phyloP scores from a whole-genome alignment of 495 filamentous ascomycete genomes.

The Cercophora newfieldiana region DNA sequence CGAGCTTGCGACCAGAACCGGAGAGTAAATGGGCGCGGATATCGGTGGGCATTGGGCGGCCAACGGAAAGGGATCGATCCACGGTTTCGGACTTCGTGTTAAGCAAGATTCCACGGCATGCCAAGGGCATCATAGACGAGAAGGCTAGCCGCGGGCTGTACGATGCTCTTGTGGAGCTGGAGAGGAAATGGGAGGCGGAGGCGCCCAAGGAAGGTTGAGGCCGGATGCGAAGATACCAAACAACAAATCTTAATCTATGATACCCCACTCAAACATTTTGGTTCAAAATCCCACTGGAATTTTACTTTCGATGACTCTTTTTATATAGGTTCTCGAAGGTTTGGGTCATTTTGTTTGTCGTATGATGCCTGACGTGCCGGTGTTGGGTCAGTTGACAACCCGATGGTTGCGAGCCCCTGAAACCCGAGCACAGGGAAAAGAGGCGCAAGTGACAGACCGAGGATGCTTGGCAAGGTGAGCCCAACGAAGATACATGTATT shows the following conservation, averaged over 20 bases:
- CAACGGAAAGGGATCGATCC: slow-evolving; percentile 53
- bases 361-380: not conserved
- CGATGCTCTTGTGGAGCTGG: slow-evolving; percentile 50
- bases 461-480: not conserved
- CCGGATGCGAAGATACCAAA: not conserved
- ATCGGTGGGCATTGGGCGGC: slow-evolving; percentile 73
- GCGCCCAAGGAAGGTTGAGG: not conserved
- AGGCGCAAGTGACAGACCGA: not conserved
- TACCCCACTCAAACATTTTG: slow-evolving; percentile 2
- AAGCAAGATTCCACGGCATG: slow-evolving; percentile 52
- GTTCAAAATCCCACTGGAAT: not conserved
- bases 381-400: not conserved
- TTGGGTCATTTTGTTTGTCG: not conserved
- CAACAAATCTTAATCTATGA: not conserved
- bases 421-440: not conserved
- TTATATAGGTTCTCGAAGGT: not conserved
- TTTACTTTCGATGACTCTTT: not conserved
- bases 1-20: slow-evolving; percentile 41
- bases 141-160: slow-evolving; percentile 52
- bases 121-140: slow-evolving; percentile 52
- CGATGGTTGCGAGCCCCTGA: not conserved
- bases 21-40: slow-evolving; percentile 45
- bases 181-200: slow-evolving; percentile 36
- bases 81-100: slow-evolving; percentile 70
- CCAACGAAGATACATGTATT: not conserved